Conservation (phyloP, 176 grass and related monocot genomes). For the Oryza punctata region DNA sequence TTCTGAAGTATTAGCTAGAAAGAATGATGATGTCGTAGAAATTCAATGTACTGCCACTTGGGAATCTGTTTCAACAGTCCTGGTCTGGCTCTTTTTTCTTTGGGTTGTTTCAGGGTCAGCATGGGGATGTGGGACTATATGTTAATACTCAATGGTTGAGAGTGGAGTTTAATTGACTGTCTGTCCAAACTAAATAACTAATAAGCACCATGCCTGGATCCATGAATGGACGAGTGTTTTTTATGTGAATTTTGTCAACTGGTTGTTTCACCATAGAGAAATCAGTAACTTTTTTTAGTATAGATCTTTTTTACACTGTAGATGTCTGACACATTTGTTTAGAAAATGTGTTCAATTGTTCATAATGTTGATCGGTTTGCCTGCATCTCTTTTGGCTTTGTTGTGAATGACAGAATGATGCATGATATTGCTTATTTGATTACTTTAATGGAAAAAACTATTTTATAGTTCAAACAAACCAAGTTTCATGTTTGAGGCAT, state of each 20-base stretch:
- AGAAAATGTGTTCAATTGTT: slow-evolving; percentile 8
- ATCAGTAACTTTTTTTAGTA: background rate
- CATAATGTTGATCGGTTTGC: background rate
- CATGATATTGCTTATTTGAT: background rate
- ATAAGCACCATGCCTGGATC: background rate
- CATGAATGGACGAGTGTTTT: background rate
- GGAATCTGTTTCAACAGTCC: slow-evolving; percentile 8
- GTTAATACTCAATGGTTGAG: background rate
- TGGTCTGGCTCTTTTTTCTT: too few relatives aligned
- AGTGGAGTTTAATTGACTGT: background rate
- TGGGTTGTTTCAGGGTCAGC: too few relatives aligned
- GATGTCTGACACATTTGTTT: slow-evolving; percentile 4
- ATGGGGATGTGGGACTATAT: too few relatives aligned
- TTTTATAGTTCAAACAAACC: background rate
- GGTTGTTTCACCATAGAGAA: background rate
- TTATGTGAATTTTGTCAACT: background rate
- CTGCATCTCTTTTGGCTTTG: slow-evolving; percentile 11
- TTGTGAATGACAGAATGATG: slow-evolving; percentile 4
- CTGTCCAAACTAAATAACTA: background rate
- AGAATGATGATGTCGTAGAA: background rate
- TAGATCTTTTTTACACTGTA: slow-evolving; percentile 2
- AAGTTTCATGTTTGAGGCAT: background rate
- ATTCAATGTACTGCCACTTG: background rate
- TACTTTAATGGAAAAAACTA: slow-evolving; percentile 2
- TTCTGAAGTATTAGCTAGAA: slow-evolving; percentile 13